These are phyloP conservation scores for Aspergillus calidoustus DNA, from an alignment of 2,329 filamentous ascomycete genomes.

Conservation along the genomic window DNA sequence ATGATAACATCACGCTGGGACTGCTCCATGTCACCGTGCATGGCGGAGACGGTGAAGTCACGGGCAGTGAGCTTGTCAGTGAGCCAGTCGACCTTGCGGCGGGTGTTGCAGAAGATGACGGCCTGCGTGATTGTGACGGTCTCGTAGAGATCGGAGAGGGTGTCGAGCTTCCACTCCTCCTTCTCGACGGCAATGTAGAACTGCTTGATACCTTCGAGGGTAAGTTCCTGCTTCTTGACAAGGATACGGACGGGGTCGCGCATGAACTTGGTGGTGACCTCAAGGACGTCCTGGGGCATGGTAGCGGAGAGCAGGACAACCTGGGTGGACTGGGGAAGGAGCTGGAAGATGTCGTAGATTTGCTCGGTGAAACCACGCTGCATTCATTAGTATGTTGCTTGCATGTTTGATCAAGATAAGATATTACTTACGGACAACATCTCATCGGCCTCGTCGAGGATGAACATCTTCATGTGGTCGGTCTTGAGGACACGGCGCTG, in stretches of 20 bases:
- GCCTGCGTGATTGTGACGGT: slow-evolving; percentile 99
- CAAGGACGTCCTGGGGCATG: slow-evolving; percentile 98
- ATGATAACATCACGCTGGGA: slow-evolving; percentile 98
- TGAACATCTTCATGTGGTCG: slow-evolving; percentile 99
- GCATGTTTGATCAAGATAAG: background rate
- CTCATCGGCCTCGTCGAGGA: slow-evolving; percentile 98
- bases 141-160: slow-evolving; percentile 97
- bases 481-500: slow-evolving; percentile 97
- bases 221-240: slow-evolving; percentile 99
- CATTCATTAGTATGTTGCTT: slow-evolving; percentile 17
- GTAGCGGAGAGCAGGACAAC: slow-evolving; percentile 97
- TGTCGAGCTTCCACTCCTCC: slow-evolving; percentile 99
- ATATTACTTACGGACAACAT: slow-evolving; percentile 67
- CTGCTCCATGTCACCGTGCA: slow-evolving; percentile 99
- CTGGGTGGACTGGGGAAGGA: slow-evolving; percentile 96
- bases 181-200: slow-evolving; percentile 99
- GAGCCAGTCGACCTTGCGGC: slow-evolving; percentile 99
- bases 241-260: slow-evolving; percentile 97
- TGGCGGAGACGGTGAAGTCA: slow-evolving; percentile 99
- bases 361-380: slow-evolving; percentile 98
- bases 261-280: slow-evolving; percentile 99
- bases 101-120: slow-evolving; percentile 99
- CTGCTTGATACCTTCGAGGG: slow-evolving; percentile 99
- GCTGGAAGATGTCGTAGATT: slow-evolving; percentile 99
- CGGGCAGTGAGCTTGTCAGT: slow-evolving; percentile 98